These are phyloP conservation scores for Cardamine occulta DNA, from an alignment of 345 rosid species.

Conservation along the genomic window DNA sequence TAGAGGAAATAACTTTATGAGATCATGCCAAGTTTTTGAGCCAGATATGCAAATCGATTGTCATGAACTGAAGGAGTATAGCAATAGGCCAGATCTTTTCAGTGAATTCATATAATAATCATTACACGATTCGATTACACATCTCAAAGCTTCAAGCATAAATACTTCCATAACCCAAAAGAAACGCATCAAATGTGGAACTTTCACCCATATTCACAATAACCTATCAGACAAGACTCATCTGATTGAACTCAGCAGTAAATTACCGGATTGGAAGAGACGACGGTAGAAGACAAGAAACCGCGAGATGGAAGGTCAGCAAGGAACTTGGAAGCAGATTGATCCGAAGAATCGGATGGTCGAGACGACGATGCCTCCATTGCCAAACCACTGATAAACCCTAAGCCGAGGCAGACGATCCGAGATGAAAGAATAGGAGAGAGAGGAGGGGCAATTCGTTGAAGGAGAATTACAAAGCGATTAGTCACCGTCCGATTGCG, in stretches of 20 bases:
- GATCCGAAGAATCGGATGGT: slow-evolving; percentile 48
- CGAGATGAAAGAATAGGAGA: background rate
- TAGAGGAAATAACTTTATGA: background rate
- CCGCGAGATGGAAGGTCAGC: slow-evolving; percentile 85
- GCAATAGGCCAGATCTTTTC: too few species aligned
- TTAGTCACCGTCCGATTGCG: slow-evolving; percentile 5
- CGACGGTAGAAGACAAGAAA: slow-evolving; percentile 68
- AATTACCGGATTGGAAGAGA: slow-evolving; percentile 74
- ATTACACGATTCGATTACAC: background rate
- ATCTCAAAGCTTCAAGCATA: slow-evolving; percentile 2
- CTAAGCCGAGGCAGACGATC: slow-evolving; percentile 30
- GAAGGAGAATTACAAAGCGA: background rate
- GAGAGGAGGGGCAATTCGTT: background rate
- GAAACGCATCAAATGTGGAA: background rate
- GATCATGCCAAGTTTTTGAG: background rate
- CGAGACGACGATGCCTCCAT: slow-evolving; percentile 68
- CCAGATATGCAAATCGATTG: background rate
- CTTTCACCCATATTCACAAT: background rate
- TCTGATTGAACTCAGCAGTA: background rate
- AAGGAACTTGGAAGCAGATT: slow-evolving; percentile 58
- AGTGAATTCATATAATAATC: background rate
- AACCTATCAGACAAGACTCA: background rate
- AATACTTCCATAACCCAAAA: background rate
- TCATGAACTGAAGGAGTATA: background rate
- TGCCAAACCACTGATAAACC: slow-evolving; percentile 49